Base-by-base conservation (phyloP, 2,329 filamentous ascomycete species). In the Fusarium tuaranense region DNA sequence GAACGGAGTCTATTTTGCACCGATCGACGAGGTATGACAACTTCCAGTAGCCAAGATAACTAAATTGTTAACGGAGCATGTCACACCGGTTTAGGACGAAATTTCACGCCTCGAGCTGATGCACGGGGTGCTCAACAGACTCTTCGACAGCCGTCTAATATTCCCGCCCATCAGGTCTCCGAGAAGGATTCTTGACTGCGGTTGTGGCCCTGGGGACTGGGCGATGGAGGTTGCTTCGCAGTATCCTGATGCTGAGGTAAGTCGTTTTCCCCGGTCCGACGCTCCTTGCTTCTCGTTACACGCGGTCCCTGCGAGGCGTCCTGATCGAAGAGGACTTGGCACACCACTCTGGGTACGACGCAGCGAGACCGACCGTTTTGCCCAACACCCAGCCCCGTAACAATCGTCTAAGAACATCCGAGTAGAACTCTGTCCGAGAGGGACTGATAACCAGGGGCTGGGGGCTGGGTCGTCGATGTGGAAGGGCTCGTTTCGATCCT, bases 201-300 rank as follows among this genome's bases (percentile, higher is more conserved):
- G 93, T 0, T 93, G 90, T 81, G 93, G 93, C 46, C 87, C 90
- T n/a, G 92, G 88, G 46, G 86, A 90, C 58, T 95, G 93, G 93
- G 92, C 92, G 25, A 83, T 89, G 38, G 91, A 92, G 27, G 91
- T 93, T 63, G 93, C 93, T 57, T 87, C 89, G 78, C 84, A 88
- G 71, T 85, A 92, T 82, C 92, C 92, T 59, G 83, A 86, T 70
- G 92, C 90, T 79, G 88, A 94, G 86, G 93, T 93, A 79, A 78
- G 85, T 68, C 36, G 13, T 22, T 38, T 39, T 25, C 39, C 38
- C 30, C 34, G 27, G 27, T 13, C 38, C 27, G 14, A 7, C 25
- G 20, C 20, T 13, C 3, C 30, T 36, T 20, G 22, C 27, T 58
- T 48, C 60, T n/a, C 36, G 53, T 48, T 38, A 44, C 55, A 30